Percentiles rank a stretch among this genome's conserved stretches.
Conservation (phyloP, 164 flowering plant species). For the Platanus orientalis region DNA sequence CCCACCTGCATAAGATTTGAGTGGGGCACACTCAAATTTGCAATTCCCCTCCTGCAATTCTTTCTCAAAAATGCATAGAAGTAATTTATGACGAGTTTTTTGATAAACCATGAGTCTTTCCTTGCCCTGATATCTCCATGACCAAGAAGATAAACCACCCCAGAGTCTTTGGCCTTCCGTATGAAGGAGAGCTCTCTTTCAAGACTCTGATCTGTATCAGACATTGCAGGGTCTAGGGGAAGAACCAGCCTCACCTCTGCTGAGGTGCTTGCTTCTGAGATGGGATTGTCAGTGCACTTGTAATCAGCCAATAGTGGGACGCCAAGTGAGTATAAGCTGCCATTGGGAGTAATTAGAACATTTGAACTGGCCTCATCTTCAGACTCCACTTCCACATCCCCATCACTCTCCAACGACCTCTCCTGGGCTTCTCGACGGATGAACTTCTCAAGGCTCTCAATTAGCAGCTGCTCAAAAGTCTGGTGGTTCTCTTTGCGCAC, state of each 20-base stretch:
- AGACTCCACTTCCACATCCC: conserved; percentile 44
- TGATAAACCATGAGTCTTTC: conserved; percentile 71
- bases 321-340: conserved; percentile 80
- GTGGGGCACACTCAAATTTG: conserved; percentile 63
- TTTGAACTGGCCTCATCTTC: conserved; percentile 52
- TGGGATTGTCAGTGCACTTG: conserved; percentile 19
- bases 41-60: conserved; percentile 66
- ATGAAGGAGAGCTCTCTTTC: conserved; percentile 75
- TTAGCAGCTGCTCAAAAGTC: conserved; percentile 70
- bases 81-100: conserved; percentile 64
- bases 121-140: conserved; percentile 77
- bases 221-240: conserved; percentile 23
- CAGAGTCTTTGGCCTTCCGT: conserved; percentile 66
- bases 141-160: conserved; percentile 81
- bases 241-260: conserved; percentile 25
- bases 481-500: conserved; percentile 75
- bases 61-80: conserved; percentile 72
- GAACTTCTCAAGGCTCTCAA: conserved; percentile 79
- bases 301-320: conserved; percentile 72
- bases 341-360: conserved; percentile 73
- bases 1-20: conserved; percentile 57
- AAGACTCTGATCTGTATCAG: conserved; percentile 75
- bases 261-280: conserved; percentile 62
- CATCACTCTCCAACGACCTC: conserved; percentile 63
- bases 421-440: conserved; percentile 77